Evolutionary conservation across 352 stramenopile genomes (phyloP).

Genomic region (Thalassiosira mediterranea): DNA sequence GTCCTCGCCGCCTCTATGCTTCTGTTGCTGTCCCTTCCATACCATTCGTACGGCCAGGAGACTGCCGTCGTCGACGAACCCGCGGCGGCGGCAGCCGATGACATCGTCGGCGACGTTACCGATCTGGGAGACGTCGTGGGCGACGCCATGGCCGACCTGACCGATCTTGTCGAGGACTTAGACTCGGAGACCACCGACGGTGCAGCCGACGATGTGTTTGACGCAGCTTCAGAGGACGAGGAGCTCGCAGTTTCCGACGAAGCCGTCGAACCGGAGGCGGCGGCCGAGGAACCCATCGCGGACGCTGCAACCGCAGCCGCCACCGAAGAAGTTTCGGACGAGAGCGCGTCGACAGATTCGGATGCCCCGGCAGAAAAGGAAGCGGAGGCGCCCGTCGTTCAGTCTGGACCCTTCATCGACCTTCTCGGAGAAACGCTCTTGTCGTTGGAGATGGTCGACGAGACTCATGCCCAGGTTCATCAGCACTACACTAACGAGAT

Average conservation of each 20-base stretch:
- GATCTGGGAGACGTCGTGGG: conserved; percentile 36
- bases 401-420: conserved; percentile 81
- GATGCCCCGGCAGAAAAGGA: conserved; percentile 7
- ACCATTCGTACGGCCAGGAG: conserved; percentile 17
- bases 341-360: conserved; percentile 5
- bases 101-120: conserved; percentile 27
- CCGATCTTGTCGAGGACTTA: conserved; percentile 10
- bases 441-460: conserved; percentile 77
- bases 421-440: conserved; percentile 75
- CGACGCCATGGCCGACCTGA: conserved; percentile 21
- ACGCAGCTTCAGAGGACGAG: conserved; percentile 4
- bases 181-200: background rate
- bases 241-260: background rate
- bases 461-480: conserved; percentile 70
- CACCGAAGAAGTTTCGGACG: background rate
- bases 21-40: conserved; percentile 8
- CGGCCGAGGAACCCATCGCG: background rate
- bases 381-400: conserved; percentile 32
- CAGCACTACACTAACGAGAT: conserved; percentile 76
- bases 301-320: background rate
- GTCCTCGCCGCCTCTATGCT: conserved; percentile 17
- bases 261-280: background rate
- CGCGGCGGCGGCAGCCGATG: conserved; percentile 11
- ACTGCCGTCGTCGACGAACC: conserved; percentile 9
- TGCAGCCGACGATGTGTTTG: conserved; percentile 10